phyloP scores from a whole-genome alignment of 305 asterid genomes.

The Fraxinus sp. region DNA sequence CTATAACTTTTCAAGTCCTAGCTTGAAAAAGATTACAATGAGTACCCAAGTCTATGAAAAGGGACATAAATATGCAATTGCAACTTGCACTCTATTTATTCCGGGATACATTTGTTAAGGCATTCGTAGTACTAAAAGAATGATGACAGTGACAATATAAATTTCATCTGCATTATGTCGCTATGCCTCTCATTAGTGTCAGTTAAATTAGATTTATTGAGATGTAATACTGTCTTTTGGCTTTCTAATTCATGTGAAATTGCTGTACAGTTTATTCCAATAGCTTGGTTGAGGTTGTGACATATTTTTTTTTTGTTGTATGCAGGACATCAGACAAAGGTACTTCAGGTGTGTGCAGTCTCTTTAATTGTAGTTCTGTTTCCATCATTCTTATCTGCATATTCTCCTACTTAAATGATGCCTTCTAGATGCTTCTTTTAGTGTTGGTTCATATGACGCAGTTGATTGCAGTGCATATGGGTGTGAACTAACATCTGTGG shows the following conservation, averaged over 20 bases:
- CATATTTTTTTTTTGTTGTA: conserved; percentile 19
- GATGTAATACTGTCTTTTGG: neutral
- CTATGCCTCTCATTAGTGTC: neutral
- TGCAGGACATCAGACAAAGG: conserved; percentile 76
- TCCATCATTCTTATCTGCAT: neutral
- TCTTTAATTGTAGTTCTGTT: conserved; percentile 14
- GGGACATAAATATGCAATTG: neutral
- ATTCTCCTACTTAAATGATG: neutral
- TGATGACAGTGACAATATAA: neutral
- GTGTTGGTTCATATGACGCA: neutral
- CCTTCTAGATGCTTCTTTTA: neutral
- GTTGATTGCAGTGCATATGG: neutral
- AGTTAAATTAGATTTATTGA: neutral
- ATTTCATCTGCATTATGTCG: neutral
- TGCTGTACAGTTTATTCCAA: neutral
- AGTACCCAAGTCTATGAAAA: neutral
- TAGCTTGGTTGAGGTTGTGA: conserved; percentile 20
- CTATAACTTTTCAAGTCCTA: no score
- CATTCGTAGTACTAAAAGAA: neutral
- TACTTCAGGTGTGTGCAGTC: conserved; percentile 54
- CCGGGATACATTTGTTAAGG: neutral
- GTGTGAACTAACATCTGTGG: neutral
- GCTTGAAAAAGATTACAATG: no score
- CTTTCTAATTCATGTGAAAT: conserved; percentile 16
- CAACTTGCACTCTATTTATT: neutral